These are phyloP conservation scores for Agaricus blazei DNA, from an alignment of 768 basidiomycete genomes.

Conservation along the genomic window DNA sequence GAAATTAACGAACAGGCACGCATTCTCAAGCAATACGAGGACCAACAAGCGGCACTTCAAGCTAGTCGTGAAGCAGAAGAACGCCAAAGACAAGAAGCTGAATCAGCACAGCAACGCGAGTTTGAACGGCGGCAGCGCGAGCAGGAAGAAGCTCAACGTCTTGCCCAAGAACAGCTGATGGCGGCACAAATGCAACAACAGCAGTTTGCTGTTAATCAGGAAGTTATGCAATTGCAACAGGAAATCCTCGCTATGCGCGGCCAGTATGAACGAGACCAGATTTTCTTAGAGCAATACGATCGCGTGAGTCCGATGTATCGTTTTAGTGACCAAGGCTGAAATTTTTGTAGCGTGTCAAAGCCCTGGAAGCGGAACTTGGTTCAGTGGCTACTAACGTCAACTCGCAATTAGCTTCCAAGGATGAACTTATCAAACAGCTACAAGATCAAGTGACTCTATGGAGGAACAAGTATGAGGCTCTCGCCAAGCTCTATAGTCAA, in stretches of 20 bases:
- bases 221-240: conserved; percentile 79
- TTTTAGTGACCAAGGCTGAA: background rate
- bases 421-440: conserved; percentile 91
- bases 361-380: conserved; percentile 83
- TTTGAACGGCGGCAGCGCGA: conserved; percentile 85
- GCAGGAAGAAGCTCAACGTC: conserved; percentile 83
- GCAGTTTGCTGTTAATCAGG: conserved; percentile 66
- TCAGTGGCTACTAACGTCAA: conserved; percentile 72
- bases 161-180: conserved; percentile 85
- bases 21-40: conserved; percentile 94
- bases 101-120: conserved; percentile 77
- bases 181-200: conserved; percentile 81
- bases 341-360: conserved; percentile 78
- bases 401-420: conserved; percentile 86
- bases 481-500: conserved; percentile 98
- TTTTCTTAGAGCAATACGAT: conserved; percentile 97
- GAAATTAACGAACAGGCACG: conserved; percentile 87
- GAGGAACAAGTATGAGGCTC: conserved; percentile 98
- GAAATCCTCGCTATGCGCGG: conserved; percentile 91
- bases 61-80: conserved; percentile 82
- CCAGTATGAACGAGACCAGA: conserved; percentile 96
- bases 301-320: conserved; percentile 49
- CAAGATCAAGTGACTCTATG: conserved; percentile 96
- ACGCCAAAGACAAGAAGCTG: conserved; percentile 67
- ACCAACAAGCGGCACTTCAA: conserved; percentile 85